Evolutionary conservation across 2,329 filamentous ascomycete genomes (phyloP), one percentile per base, ranked within the genome.

Genomic region (Alternaria sp.): DNA sequence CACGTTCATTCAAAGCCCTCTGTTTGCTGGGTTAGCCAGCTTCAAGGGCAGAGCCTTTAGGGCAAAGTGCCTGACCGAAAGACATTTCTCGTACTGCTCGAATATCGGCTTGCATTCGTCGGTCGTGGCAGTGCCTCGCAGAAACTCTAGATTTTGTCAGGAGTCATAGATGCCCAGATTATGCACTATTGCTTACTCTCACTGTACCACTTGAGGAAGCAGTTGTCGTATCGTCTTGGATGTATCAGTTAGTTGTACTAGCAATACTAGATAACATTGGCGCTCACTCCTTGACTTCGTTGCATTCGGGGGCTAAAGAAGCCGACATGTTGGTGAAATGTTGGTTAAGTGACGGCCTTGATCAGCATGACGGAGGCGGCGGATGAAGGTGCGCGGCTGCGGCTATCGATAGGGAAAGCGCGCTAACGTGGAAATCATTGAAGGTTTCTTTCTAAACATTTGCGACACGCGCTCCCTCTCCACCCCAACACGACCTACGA

Each of bases 151-250:
- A 28, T n/a, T 18, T 7, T 20, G 20, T 44, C 28, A 49, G 28
- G 24, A 51, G 61, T 16, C 41, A 22, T 36, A 44, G 9, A 16
- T 28, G n/a, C n/a, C 16, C 51, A 34, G 24, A n/a, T 36, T 30
- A 26, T 38, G 30, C 30, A 34, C 41, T 14, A 24, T 24, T 30
- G 54, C 90, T 60, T 84, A 97, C 95, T 98, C 81, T 99, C 95
- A 76, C 94, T 97, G 80, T 99, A 99, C 95, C 95, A 99, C 81
- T 97, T 98, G 66, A 99, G 83, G 78, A 99, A 99, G 82, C 95
- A 99, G 53, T 91, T 94, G 79, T 99, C 95, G 77, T 99, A 99
- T 71, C 90, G 92, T 78, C 94, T 97, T 48, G 9, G 20, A 12
- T 4, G 44, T 11, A 22, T 62, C 54, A 52, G 57, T 41, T 5